A percentile compares a stretch with the other conserved stretches of the same genome.
Conservation (phyloP, 116 monocot genomes). For the Cymodocea nodosa region DNA sequence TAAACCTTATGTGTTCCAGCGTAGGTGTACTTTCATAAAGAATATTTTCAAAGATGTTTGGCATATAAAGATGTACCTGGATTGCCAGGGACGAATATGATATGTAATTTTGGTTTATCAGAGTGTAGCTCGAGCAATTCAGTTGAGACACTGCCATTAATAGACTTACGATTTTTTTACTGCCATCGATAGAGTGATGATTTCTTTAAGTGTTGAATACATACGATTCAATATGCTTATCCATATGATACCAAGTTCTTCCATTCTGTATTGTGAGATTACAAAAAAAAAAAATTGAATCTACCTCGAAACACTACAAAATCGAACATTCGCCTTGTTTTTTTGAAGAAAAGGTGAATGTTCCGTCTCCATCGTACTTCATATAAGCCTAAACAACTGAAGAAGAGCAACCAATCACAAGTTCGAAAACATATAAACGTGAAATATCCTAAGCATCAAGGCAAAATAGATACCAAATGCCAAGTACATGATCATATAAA, state of each 20-base stretch:
- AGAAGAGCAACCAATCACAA: too few relatives aligned
- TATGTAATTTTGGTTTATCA: conserved; percentile 40
- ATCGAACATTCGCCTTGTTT: neutral
- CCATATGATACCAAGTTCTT: neutral
- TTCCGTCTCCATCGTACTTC: too few relatives aligned
- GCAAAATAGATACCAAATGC: too few relatives aligned
- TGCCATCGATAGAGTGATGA: neutral
- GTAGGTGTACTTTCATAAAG: neutral
- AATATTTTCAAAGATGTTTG: neutral
- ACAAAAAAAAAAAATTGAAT: neutral
- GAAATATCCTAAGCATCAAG: too few relatives aligned
- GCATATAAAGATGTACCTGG: conserved; percentile 31
- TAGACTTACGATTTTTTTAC: neutral
- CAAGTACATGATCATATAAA: too few relatives aligned
- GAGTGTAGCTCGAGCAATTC: conserved; percentile 54
- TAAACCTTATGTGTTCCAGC: neutral
- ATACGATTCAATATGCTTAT: neutral
- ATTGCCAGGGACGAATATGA: conserved; percentile 67
- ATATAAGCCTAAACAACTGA: too few relatives aligned
- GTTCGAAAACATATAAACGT: too few relatives aligned
- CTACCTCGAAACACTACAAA: conserved; percentile 47
- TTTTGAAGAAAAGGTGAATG: too few relatives aligned
- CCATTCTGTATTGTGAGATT: neutral
- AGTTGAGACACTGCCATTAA: conserved; percentile 38
- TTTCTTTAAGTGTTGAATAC: too few relatives aligned